A percentile compares a stretch with the other conserved stretches of the same genome.
phyloP scores from a whole-genome alignment of 352 stramenopile genomes.

The Phytophthora sp. region DNA sequence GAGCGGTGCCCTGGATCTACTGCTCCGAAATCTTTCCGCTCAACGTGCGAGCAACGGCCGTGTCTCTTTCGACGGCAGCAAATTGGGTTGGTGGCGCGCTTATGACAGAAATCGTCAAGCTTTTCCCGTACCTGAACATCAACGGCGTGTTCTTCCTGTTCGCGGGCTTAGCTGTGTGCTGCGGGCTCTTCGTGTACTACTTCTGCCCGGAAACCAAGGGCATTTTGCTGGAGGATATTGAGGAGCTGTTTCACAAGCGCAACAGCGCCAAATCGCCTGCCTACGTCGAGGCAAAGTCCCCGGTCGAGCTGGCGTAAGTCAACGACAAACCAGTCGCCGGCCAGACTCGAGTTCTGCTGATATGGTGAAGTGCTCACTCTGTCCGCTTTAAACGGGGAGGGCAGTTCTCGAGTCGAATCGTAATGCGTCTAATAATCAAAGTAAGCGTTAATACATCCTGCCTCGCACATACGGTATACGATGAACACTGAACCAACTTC shows the following conservation, averaged over 20 bases:
- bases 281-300: constrained; percentile 39
- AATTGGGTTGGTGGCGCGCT: constrained; percentile 41
- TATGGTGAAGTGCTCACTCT: too few species aligned
- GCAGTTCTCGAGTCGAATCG: too few species aligned
- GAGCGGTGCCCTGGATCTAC: constrained; percentile 43
- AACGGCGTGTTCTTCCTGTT: constrained; percentile 70
- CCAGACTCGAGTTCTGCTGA: too few species aligned
- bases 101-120: constrained; percentile 38
- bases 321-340: too few species aligned
- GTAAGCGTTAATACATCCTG: background rate
- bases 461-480: too few species aligned
- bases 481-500: too few species aligned
- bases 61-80: constrained; percentile 39
- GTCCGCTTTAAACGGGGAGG: too few species aligned
- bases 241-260: constrained; percentile 38
- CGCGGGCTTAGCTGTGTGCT: constrained; percentile 38
- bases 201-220: constrained; percentile 52
- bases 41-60: constrained; percentile 40
- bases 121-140: constrained; percentile 46
- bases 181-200: constrained; percentile 45
- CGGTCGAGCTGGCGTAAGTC: constrained; percentile 14
- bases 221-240: constrained; percentile 51
- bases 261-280: constrained; percentile 16
- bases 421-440: background rate
- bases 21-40: constrained; percentile 45